phyloP scores from a whole-genome alignment of 768 basidiomycete species.

The Lentinus brumalis region DNA sequence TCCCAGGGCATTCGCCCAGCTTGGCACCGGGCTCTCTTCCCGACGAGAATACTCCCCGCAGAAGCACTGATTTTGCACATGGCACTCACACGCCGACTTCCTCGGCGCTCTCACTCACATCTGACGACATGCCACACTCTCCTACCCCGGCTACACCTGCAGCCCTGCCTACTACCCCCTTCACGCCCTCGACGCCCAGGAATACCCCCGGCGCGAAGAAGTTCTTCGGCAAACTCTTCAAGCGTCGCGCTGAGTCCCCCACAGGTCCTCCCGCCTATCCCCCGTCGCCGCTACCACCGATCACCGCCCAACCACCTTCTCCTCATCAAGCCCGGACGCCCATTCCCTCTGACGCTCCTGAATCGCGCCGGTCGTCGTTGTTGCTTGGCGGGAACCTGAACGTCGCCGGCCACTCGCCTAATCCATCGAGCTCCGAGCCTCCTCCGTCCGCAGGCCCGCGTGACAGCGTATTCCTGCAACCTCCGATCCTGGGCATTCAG shows the following conservation, averaged over 20 bases:
- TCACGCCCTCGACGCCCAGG: slow-evolving; percentile 26
- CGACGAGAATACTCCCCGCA: slow-evolving; percentile 29
- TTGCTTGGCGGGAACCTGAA: slow-evolving; percentile 5
- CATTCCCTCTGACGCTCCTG: slow-evolving; percentile 5
- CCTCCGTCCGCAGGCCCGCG: slow-evolving; percentile 4
- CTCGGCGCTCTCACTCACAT: slow-evolving; percentile 34
- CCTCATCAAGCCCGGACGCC: slow-evolving; percentile 1
- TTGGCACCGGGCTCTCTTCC: slow-evolving; percentile 24
- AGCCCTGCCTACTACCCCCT: slow-evolving; percentile 17
- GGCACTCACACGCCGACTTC: slow-evolving; percentile 33
- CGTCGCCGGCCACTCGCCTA: slow-evolving; percentile 5
- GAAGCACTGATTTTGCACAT: slow-evolving; percentile 17
- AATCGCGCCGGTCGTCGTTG: slow-evolving; percentile 12
- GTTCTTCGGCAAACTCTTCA: slow-evolving; percentile 74
- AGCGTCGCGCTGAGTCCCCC: slow-evolving; percentile 39
- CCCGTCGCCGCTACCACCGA: slow-evolving; percentile 21
- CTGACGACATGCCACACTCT: slow-evolving; percentile 21
- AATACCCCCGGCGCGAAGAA: slow-evolving; percentile 43
- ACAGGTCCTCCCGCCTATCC: slow-evolving; percentile 34
- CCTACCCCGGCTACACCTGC: slow-evolving; percentile 19
- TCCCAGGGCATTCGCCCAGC: slow-evolving; percentile 17
- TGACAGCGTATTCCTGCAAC: slow-evolving; percentile 34
- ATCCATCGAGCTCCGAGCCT: slow-evolving; percentile 12
- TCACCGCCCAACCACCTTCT: slow-evolving; percentile 13
- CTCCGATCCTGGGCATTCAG: slow-evolving; percentile 68